Evolutionary conservation across 2,329 filamentous ascomycete species (phyloP).

Genomic region (Scorias spongiosa): DNA sequence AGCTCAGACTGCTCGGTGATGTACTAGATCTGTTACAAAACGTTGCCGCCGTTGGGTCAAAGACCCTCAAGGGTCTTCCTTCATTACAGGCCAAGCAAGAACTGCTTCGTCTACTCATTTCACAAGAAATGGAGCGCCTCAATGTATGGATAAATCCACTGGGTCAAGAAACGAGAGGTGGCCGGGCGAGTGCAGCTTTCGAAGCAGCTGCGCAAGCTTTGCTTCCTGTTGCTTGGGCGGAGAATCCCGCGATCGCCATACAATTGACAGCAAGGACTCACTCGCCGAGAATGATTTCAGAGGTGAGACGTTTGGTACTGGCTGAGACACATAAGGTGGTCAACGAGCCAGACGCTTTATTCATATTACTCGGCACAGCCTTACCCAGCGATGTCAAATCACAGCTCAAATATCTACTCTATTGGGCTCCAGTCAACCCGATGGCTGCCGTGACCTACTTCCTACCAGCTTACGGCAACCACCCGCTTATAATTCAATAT

Average conservation of each 20-base stretch:
- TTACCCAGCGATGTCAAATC: conserved; percentile 66
- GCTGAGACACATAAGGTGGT: conserved; percentile 74
- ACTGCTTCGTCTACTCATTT: conserved; percentile 63
- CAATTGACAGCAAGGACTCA: conserved; percentile 70
- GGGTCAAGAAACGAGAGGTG: conserved; percentile 37
- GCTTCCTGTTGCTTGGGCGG: conserved; percentile 70
- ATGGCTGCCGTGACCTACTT: conserved; percentile 90
- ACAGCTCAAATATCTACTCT: conserved; percentile 76
- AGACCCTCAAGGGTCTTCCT: conserved; percentile 37
- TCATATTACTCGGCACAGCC: conserved; percentile 61
- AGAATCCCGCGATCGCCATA: conserved; percentile 74
- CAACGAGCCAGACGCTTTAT: conserved; percentile 64
- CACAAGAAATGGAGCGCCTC: conserved; percentile 71
- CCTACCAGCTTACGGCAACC: conserved; percentile 74
- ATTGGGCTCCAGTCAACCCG: conserved; percentile 85
- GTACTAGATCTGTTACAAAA: conserved; percentile 52
- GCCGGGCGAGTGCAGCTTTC: conserved; percentile 25
- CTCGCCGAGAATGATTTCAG: conserved; percentile 53
- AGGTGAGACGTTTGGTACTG: conserved; percentile 66
- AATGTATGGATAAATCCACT: conserved; percentile 83
- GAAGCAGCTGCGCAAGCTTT: conserved; percentile 30
- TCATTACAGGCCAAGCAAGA: conserved; percentile 66
- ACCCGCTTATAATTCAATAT: conserved; percentile 90
- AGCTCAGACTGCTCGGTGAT: conserved; percentile 67
- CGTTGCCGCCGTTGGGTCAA: conserved; percentile 43